Conservation (phyloP, 768 basidiomycete species). For the Lactarius akahatsu region DNA sequence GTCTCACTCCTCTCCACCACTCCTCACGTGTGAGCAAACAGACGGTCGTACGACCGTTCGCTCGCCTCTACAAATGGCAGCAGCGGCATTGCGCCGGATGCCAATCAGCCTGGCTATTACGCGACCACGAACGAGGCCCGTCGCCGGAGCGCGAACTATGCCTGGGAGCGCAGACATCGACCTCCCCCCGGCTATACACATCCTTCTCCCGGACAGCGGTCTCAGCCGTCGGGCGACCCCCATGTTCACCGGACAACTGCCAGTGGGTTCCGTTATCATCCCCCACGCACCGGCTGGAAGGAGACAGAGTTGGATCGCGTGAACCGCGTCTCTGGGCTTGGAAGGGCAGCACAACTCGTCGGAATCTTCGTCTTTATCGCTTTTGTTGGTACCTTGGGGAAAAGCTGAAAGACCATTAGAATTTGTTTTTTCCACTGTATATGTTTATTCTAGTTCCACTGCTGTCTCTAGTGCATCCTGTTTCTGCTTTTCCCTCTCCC, state of each 20-base stretch:
- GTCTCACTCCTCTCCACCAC: background rate
- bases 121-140: constrained; percentile 35
- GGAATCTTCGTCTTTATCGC: constrained; percentile 24
- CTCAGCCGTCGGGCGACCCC: constrained; percentile 4
- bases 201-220: background rate
- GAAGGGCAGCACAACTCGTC: constrained; percentile 26
- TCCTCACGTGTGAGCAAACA: constrained; percentile 16
- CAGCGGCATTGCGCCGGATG: background rate
- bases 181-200: constrained; percentile 24
- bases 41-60: constrained; percentile 39
- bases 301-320: constrained; percentile 23
- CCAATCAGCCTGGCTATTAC: constrained; percentile 14
- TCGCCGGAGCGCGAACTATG: constrained; percentile 39
- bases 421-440: background rate
- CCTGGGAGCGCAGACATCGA: constrained; percentile 37
- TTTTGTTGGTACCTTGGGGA: constrained; percentile 21
- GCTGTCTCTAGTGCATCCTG: constrained; percentile 27
- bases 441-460: constrained; percentile 19
- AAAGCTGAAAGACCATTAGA: constrained; percentile 1
- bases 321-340: constrained; percentile 25
- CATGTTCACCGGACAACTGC: constrained; percentile 1
- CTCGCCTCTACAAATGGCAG: constrained; percentile 15
- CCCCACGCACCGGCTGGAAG: constrained; percentile 26
- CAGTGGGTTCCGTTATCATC: background rate
- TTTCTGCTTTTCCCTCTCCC: constrained; percentile 52